Evolutionary conservation across 164 flowering plant species (phyloP).

Genomic region (Vitis amurensis): DNA sequence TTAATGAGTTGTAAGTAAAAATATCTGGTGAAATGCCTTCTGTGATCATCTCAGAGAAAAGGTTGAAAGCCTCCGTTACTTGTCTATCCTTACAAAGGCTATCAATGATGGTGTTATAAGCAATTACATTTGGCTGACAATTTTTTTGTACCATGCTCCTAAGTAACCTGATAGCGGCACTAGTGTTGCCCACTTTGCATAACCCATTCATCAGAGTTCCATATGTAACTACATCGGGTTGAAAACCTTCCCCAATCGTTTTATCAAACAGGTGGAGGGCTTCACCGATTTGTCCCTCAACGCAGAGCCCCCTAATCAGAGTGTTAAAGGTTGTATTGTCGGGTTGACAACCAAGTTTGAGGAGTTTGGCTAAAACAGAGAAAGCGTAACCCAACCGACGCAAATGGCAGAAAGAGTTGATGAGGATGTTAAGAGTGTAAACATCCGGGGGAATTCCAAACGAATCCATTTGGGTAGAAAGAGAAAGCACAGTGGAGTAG

Average conservation of each 20-base stretch:
- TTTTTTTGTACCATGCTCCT: background rate
- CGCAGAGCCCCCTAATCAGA: constrained; percentile 2
- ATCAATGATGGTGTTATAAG: constrained; percentile 1
- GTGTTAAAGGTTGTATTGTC: background rate
- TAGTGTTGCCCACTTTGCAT: constrained; percentile 5
- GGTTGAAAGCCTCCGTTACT: background rate
- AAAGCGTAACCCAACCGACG: constrained; percentile 2
- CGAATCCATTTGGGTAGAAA: background rate
- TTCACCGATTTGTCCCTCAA: background rate
- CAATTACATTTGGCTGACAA: background rate
- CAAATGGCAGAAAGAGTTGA: constrained; percentile 12
- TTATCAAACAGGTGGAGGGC: constrained; percentile 2
- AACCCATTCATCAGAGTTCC: constrained; percentile 5
- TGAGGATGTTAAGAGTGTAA: constrained; percentile 2
- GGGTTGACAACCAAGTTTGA: constrained; percentile 11
- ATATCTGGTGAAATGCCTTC: too few relatives aligned
- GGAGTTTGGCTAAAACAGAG: constrained; percentile 8
- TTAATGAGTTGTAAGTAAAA: too few relatives aligned
- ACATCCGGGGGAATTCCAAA: background rate
- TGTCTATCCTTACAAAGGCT: background rate
- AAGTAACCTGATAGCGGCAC: background rate
- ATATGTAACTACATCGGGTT: constrained; percentile 3
- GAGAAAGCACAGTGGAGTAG: constrained; percentile 1
- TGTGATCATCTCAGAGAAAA: background rate
- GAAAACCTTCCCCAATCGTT: constrained; percentile 1